Evolutionary conservation across 2,329 filamentous ascomycete species (phyloP).

Genomic region (Colletotrichum tropicicola): DNA sequence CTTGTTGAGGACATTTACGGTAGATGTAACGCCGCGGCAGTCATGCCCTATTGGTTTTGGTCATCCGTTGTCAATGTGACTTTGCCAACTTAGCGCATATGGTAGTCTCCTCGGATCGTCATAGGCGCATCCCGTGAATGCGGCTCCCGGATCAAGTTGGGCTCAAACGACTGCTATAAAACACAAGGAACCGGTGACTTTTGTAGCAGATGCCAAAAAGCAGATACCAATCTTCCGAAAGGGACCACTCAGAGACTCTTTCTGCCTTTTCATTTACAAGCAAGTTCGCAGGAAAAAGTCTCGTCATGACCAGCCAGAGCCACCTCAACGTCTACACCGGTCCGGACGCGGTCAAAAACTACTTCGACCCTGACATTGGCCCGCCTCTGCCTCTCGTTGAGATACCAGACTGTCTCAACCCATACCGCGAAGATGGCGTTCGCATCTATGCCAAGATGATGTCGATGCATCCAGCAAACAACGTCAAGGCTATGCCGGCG

Average conservation of each 20-base stretch:
- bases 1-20: neutral
- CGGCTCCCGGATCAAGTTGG: no score
- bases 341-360: slow-evolving; percentile 63
- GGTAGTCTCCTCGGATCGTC: no score
- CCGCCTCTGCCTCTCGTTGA: slow-evolving; percentile 71
- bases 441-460: slow-evolving; percentile 74
- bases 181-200: no score
- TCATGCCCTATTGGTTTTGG: no score
- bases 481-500: slow-evolving; percentile 71
- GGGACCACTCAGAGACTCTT: no score
- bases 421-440: slow-evolving; percentile 64
- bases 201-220: no score
- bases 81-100: no score
- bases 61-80: no score
- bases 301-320: slow-evolving; percentile 30
- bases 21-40: no score
- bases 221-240: no score
- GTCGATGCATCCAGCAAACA: slow-evolving; percentile 70
- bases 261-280: neutral
- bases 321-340: slow-evolving; percentile 66
- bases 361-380: slow-evolving; percentile 66
- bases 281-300: neutral
- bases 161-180: no score
- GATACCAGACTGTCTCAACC: slow-evolving; percentile 63
- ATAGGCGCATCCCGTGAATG: no score